phyloP scores from a whole-genome alignment of 192 early-diverging fungal species.

The Entomortierella beljakovae region DNA sequence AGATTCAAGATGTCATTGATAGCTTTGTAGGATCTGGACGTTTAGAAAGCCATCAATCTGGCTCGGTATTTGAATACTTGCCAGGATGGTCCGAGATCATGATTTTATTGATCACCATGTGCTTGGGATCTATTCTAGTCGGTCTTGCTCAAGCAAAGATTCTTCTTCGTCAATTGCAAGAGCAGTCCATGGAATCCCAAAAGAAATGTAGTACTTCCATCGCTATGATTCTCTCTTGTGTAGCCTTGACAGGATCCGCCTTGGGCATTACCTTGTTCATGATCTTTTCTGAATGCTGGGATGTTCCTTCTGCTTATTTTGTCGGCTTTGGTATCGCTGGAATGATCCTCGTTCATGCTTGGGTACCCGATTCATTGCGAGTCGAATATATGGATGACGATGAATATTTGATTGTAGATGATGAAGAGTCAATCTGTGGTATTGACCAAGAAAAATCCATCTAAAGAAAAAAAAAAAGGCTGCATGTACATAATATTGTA shows the following conservation, averaged over 20 bases:
- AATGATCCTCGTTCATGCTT: conserved; percentile 38
- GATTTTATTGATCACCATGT: conserved; percentile 31
- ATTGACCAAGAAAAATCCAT: background rate
- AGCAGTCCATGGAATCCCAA: background rate
- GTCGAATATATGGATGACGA: conserved; percentile 3
- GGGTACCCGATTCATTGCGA: conserved; percentile 26
- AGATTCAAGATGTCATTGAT: conserved; percentile 1
- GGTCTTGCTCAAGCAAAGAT: conserved; percentile 28
- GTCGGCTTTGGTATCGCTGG: conserved; percentile 41
- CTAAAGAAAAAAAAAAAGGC: background rate
- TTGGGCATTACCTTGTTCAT: conserved; percentile 26
- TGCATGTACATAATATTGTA: background rate
- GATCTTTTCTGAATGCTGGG: conserved; percentile 47
- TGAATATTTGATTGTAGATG: background rate
- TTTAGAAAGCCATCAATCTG: background rate
- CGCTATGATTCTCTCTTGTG: background rate
- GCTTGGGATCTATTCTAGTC: conserved; percentile 23
- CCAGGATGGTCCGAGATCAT: conserved; percentile 28
- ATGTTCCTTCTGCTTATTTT: conserved; percentile 43
- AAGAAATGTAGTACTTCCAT: background rate
- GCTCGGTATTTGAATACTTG: conserved; percentile 23
- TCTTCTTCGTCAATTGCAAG: conserved; percentile 8
- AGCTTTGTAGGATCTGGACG: background rate
- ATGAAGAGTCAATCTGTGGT: background rate
- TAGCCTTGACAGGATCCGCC: conserved; percentile 11